Evolutionary conservation across 2,329 filamentous ascomycete species (phyloP), one percentile per base, ranked within the genome.

Genomic region (Alternaria metachromatica): DNA sequence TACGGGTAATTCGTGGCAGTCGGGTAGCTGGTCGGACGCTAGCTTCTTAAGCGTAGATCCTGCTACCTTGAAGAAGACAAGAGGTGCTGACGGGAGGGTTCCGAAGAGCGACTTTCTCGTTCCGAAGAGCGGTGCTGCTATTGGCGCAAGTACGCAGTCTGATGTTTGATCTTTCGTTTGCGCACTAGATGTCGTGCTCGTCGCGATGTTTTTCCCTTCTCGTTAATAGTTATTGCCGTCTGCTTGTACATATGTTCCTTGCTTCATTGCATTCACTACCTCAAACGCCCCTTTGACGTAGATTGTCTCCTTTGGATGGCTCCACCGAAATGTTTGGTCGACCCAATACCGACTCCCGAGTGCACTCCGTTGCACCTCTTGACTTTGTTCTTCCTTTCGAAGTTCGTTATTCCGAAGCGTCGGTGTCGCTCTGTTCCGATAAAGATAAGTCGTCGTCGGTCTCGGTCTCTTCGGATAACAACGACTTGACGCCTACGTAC

Each of bases 1-100:
- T 9, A 79, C 74, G 18, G 81, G 81, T 0, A 84, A 84, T 72
- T 83, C 81, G 5, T 84, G 83, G 82, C 76, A 84, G 33, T 58
- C 66, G 55, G 70, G 74, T 25, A 76, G 77, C 2, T 84, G 80
- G 82, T 74, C 74, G 0, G 74, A 83, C 64, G 70, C 71, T 28
- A 72, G 69, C 13, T 84, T 84, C 68, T 72, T 74, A 68, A 84
- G 81, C 61, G 72, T 76, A 0, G 75, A 81, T 44, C 64, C 75
- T 1, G 67, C 70, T 0, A 66, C 71, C 0, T 70, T 84, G 6
- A 80, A 82, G 67, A 79, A 78, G 9, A 68, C 79, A 5, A 75
- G 82, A 54, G 76, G 70, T 20, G 62, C 78, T 2, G 73, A 79
- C 49, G 81, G 83, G 0, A 80, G 77, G 62, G 78, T 84, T 10